Evolutionary conservation across 306 rosid genomes (phyloP).

Genomic region (Ziziphus jujuba): DNA sequence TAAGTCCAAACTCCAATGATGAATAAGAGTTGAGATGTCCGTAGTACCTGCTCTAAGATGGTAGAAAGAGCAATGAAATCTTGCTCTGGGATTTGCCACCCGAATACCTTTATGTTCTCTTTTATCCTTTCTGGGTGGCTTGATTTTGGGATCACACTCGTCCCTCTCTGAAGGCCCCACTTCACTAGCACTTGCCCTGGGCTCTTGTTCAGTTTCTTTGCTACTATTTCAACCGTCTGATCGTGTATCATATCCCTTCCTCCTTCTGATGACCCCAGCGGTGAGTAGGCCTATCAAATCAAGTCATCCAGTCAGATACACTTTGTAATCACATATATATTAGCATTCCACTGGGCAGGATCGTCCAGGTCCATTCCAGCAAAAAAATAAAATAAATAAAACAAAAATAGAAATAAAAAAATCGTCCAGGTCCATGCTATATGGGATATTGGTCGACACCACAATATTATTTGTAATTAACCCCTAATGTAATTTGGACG

Average conservation of each 20-base stretch:
- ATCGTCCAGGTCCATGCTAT: no score
- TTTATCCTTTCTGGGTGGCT: constrained; percentile 38
- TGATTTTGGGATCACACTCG: constrained; percentile 57
- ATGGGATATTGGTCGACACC: no score
- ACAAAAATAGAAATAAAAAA: no score
- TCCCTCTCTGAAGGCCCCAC: constrained; percentile 59
- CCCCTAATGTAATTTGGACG: no score
- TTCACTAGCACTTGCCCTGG: constrained; percentile 55
- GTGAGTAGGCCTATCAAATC: constrained; percentile 49
- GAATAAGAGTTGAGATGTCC: not conserved
- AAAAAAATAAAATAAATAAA: no score
- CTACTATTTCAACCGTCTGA: constrained; percentile 44
- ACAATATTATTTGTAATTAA: no score
- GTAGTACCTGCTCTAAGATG: constrained; percentile 39
- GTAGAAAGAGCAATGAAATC: constrained; percentile 43
- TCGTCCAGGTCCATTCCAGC: no score
- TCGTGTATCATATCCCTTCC: constrained; percentile 48
- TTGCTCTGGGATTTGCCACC: constrained; percentile 42
- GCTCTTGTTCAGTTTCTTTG: constrained; percentile 43
- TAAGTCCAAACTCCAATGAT: not conserved
- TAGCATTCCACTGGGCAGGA: no score
- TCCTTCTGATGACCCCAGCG: constrained; percentile 46
- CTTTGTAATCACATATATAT: not conserved
- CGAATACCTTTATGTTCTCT: constrained; percentile 43
- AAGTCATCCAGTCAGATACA: not conserved